Evolutionary conservation across 495 filamentous ascomycete species (phyloP).

Genomic region (Xylaria scruposa): DNA sequence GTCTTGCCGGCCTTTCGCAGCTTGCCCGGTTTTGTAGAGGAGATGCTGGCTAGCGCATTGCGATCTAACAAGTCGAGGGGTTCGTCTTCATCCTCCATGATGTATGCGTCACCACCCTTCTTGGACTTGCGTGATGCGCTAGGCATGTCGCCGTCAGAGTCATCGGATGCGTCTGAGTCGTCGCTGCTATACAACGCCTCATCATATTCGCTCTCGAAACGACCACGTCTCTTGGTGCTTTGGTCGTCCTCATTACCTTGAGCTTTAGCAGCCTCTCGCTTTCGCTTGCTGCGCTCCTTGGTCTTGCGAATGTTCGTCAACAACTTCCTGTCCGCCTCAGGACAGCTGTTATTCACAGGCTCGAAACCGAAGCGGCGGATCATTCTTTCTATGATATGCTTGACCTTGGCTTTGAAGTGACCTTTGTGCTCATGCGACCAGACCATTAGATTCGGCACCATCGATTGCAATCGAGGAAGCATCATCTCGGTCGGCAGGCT

Average conservation of each 20-base stretch:
- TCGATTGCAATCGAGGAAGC: constrained; percentile 69
- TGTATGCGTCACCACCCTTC: constrained; percentile 74
- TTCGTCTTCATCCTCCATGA: constrained; percentile 90
- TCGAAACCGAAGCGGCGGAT: constrained; percentile 88
- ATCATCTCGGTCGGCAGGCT: constrained; percentile 78
- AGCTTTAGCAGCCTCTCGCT: constrained; percentile 71
- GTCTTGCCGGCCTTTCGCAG: constrained; percentile 61
- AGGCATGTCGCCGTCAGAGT: constrained; percentile 64
- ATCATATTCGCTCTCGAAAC: constrained; percentile 91
- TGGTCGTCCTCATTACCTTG: constrained; percentile 57
- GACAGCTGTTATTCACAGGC: constrained; percentile 73
- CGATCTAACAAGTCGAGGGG: constrained; percentile 91
- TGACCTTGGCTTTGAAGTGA: constrained; percentile 93
- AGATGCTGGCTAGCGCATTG: constrained; percentile 89
- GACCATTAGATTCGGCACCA: constrained; percentile 88
- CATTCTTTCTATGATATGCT: constrained; percentile 94
- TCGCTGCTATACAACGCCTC: constrained; percentile 92
- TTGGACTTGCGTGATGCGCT: constrained; percentile 58
- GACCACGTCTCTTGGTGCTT: constrained; percentile 56
- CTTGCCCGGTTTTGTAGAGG: constrained; percentile 79
- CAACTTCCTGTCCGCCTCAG: constrained; percentile 85
- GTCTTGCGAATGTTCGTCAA: constrained; percentile 93
- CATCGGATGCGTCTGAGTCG: constrained; percentile 63
- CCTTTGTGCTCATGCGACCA: constrained; percentile 99
- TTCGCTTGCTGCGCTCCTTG: constrained; percentile 83